Base-by-base conservation (phyloP, 768 basidiomycete genomes). In the Lentinula lateritia region DNA sequence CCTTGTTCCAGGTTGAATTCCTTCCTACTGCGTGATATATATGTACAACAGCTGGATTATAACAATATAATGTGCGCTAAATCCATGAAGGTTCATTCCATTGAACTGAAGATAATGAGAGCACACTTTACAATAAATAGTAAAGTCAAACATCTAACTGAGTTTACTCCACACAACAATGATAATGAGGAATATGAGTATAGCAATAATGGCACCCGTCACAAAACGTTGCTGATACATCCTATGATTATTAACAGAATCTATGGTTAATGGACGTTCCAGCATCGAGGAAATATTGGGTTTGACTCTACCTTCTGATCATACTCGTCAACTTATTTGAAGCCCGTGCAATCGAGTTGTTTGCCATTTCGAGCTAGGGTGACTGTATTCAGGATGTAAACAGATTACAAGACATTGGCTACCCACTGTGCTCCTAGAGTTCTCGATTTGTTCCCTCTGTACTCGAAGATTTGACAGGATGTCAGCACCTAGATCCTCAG, bases 161-260 rank as follows among this genome's bases (percentile, higher is more conserved):
- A 86, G 73, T 71, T 95, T 95, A 70, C 85, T 85, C 85, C 89
- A 94, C 6, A 92, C 71, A 59, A 96, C 88, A 65, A 95, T 78
- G 28, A 77, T 77, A 64, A 98, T 95, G 53, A 98, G 84, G 3
- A 95, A 70, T 55, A 96, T 76, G 39, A 98, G 88, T 34, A 98
- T 85, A 61, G 79, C 75, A 61, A 99, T 89, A 67, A 98, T 98
- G 43, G 83, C 89, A 42, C 75, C 90, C 5, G 95, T 98, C 52
- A 97, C 82, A 52, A 92, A 82, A 57, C 92, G 89, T 69, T 99
- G 96, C 73, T 97, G 94, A 72, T 98, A 95, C 93, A 98, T 97
- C 77, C 97, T 99, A 23, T 20, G 9, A 15, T 34, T 28, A 28
- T 28, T 3, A 71, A 50, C 67, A 57, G 69, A 76, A 77, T 68